phyloP scores from a whole-genome alignment of 768 basidiomycete species.

The Calvatia gigantea region DNA sequence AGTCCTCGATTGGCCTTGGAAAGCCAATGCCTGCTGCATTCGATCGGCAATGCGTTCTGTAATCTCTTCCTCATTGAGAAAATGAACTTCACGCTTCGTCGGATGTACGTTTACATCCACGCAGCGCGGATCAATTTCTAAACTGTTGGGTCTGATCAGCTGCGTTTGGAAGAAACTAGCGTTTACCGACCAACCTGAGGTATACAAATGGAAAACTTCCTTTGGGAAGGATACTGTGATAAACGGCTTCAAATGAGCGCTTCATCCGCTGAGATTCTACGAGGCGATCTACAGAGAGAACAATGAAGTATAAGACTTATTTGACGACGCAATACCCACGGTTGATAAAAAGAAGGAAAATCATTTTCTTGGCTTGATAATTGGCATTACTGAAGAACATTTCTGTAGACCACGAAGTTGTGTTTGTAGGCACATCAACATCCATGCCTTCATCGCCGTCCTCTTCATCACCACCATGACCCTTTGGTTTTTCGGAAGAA shows the following conservation, averaged over 20 bases:
- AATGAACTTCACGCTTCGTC: constrained; percentile 95
- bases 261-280: constrained; percentile 89
- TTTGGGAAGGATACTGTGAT: constrained; percentile 83
- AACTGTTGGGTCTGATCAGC: constrained; percentile 34
- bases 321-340: constrained; percentile 45
- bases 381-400: constrained; percentile 83
- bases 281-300: constrained; percentile 69
- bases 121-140: constrained; percentile 79
- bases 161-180: background rate
- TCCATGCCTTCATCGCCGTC: constrained; percentile 29
- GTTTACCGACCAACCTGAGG: constrained; percentile 58
- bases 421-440: constrained; percentile 25
- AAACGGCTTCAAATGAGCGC: constrained; percentile 82
- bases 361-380: constrained; percentile 82
- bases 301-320: background rate
- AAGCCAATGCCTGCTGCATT: constrained; percentile 63
- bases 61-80: constrained; percentile 86
- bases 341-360: constrained; percentile 92
- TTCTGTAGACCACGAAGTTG: constrained; percentile 63
- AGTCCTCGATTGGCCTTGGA: constrained; percentile 59
- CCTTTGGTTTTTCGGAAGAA: constrained; percentile 28
- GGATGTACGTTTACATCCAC: constrained; percentile 99
- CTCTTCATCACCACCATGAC: constrained; percentile 26
- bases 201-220: constrained; percentile 91
- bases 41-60: constrained; percentile 71